These are phyloP conservation scores for Boeremia exigua DNA, from an alignment of 2,329 filamentous ascomycete genomes.

Conservation along the genomic window DNA sequence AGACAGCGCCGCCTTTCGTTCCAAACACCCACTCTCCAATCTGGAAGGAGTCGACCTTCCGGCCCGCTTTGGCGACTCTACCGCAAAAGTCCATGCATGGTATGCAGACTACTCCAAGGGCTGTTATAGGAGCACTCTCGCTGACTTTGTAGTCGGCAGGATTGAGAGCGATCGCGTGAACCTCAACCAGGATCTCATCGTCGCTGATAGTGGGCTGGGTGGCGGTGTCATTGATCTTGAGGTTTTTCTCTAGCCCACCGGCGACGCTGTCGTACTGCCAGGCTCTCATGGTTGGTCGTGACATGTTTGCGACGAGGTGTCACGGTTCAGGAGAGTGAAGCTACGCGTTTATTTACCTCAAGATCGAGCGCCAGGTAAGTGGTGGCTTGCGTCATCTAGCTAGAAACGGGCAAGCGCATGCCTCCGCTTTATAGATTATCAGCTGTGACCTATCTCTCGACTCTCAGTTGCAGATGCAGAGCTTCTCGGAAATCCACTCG, in stretches of 20 bases:
- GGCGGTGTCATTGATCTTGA: slow-evolving; percentile 54
- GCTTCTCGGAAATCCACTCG: no score
- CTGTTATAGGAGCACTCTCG: slow-evolving; percentile 51
- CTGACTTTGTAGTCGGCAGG: slow-evolving; percentile 70
- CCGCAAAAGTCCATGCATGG: slow-evolving; percentile 62
- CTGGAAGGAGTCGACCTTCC: slow-evolving; percentile 34
- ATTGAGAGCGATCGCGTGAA: slow-evolving; percentile 63
- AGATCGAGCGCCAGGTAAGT: slow-evolving; percentile 1
- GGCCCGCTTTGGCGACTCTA: slow-evolving; percentile 50
- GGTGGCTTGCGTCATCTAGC: slow-evolving; percentile 17
- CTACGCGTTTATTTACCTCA: not conserved
- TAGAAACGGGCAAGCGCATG: slow-evolving; percentile 9
- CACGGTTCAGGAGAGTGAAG: not conserved
- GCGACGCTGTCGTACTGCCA: slow-evolving; percentile 61
- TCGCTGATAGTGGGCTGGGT: slow-evolving; percentile 49
- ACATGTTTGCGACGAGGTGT: slow-evolving; percentile 15
- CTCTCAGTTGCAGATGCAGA: no score
- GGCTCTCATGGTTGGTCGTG: slow-evolving; percentile 58
- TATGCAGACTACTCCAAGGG: slow-evolving; percentile 47
- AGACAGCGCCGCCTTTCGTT: slow-evolving; percentile 33
- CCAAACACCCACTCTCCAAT: slow-evolving; percentile 52
- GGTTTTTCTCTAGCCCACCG: slow-evolving; percentile 60
- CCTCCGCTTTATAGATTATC: slow-evolving; percentile 1
- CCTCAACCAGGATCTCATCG: slow-evolving; percentile 61
- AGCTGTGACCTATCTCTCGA: not conserved